Conservation (phyloP, 305 asterid genomes). For the Fraxinus angustifolia region DNA sequence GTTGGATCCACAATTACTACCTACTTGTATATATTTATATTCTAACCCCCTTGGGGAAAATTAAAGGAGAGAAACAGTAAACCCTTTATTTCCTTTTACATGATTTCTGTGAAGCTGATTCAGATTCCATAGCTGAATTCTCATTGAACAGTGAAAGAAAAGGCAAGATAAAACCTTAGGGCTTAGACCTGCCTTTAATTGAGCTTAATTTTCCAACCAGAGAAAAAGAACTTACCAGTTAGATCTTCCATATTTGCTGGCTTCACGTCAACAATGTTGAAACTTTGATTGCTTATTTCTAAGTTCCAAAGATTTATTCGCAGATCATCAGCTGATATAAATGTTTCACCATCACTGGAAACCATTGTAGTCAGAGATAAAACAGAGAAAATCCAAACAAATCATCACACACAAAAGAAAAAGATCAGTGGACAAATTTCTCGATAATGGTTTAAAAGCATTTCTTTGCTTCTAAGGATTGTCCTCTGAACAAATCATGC, state of each 20-base stretch:
- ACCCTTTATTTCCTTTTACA: background rate
- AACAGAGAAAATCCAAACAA: background rate
- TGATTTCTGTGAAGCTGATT: background rate
- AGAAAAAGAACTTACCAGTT: conserved; percentile 53
- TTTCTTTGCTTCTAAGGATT: background rate
- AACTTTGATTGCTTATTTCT: conserved; percentile 96
- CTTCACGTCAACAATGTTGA: conserved; percentile 95
- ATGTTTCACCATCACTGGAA: conserved; percentile 91
- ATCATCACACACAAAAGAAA: conserved; percentile 11
- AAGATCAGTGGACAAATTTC: background rate
- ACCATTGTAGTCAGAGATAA: conserved; percentile 22
- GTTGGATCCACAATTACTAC: background rate
- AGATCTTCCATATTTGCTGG: conserved; percentile 98
- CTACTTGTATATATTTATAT: background rate
- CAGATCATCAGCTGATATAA: conserved; percentile 97
- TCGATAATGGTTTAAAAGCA: conserved; percentile 20
- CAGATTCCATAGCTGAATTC: background rate
- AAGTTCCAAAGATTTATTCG: conserved; percentile 98
- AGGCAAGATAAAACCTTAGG: background rate
- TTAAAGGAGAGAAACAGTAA: background rate
- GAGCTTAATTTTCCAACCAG: background rate
- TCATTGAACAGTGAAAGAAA: conserved; percentile 5
- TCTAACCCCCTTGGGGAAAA: background rate
- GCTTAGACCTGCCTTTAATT: background rate
- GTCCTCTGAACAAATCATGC: conserved; percentile 4